Evolutionary conservation across 495 filamentous ascomycete species (phyloP).

Genomic region (Aspergillus wentii): DNA sequence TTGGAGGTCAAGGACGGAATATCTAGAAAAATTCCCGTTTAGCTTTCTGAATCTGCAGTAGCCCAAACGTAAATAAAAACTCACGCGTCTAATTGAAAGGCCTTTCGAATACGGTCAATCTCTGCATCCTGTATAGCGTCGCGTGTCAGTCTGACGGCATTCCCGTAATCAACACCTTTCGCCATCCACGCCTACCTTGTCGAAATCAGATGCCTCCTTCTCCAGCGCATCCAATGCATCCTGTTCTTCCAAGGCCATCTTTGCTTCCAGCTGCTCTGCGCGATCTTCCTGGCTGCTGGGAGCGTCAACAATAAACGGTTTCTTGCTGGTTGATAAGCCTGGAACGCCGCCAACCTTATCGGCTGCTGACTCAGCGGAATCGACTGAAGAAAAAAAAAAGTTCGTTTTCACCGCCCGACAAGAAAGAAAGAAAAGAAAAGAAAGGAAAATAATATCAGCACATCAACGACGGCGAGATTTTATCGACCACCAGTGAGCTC

Average conservation of each 20-base stretch:
- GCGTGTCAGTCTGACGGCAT: constrained; percentile 8
- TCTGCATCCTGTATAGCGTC: constrained; percentile 79
- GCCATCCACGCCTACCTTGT: constrained; percentile 67
- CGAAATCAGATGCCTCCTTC: constrained; percentile 81
- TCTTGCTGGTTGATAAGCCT: constrained; percentile 4
- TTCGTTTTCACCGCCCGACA: constrained; percentile 2
- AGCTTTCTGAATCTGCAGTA: neutral
- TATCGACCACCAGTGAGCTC: neutral
- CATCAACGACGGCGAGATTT: too few species aligned
- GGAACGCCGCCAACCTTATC: constrained; percentile 28
- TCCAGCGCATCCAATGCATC: constrained; percentile 83
- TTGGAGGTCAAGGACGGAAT: constrained; percentile 92
- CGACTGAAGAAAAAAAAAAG: constrained; percentile 23
- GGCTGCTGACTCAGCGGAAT: constrained; percentile 29
- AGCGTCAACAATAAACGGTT: constrained; percentile 3
- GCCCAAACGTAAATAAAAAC: constrained; percentile 16
- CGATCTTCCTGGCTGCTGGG: constrained; percentile 2
- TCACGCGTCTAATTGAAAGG: constrained; percentile 86
- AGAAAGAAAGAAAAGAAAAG: neutral
- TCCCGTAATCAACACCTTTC: too few species aligned
- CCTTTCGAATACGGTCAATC: constrained; percentile 88
- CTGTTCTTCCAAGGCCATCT: constrained; percentile 57
- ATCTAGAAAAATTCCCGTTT: constrained; percentile 41
- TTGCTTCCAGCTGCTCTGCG: neutral
- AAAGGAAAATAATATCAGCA: neutral